These are phyloP conservation scores for Cynanchum wilfordii DNA, from an alignment of 257 asterid genomes.

Conservation along the genomic window DNA sequence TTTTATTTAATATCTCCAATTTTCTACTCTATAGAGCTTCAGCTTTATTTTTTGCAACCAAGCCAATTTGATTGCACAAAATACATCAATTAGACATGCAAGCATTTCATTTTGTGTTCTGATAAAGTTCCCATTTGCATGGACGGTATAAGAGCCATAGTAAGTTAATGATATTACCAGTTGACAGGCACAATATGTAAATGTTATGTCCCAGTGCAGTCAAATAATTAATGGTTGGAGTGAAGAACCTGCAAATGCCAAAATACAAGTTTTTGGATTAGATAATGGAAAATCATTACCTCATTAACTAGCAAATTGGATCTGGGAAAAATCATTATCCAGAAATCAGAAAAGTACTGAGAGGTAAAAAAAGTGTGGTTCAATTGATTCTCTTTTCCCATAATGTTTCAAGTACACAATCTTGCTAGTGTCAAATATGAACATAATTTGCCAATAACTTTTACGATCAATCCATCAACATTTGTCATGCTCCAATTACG, in stretches of 20 bases:
- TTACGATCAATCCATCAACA: neutral
- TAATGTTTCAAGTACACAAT: neutral
- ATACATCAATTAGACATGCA: neutral
- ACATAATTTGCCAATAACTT: neutral
- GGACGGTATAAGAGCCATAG: conserved; percentile 9
- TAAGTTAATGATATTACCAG: conserved; percentile 40
- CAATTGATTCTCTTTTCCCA: neutral
- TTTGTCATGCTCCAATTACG: neutral
- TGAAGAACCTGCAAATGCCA: conserved; percentile 66
- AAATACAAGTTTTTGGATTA: neutral
- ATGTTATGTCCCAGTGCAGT: conserved; percentile 57
- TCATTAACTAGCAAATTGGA: neutral
- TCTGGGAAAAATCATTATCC: neutral
- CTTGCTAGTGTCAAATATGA: neutral
- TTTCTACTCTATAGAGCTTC: neutral
- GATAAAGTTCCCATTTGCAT: neutral
- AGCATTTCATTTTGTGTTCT: neutral
- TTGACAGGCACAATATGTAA: conserved; percentile 72
- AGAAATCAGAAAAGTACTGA: neutral
- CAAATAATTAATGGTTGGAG: conserved; percentile 71
- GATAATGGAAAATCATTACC: neutral
- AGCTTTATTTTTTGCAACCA: neutral
- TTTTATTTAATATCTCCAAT: neutral
- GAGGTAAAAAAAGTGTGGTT: neutral
- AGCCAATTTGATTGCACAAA: neutral